A percentile compares a stretch with the other conserved stretches of the same genome.
Conservation (phyloP, 176 grass and related monocot genomes). For the Bothriochloa decipiens region DNA sequence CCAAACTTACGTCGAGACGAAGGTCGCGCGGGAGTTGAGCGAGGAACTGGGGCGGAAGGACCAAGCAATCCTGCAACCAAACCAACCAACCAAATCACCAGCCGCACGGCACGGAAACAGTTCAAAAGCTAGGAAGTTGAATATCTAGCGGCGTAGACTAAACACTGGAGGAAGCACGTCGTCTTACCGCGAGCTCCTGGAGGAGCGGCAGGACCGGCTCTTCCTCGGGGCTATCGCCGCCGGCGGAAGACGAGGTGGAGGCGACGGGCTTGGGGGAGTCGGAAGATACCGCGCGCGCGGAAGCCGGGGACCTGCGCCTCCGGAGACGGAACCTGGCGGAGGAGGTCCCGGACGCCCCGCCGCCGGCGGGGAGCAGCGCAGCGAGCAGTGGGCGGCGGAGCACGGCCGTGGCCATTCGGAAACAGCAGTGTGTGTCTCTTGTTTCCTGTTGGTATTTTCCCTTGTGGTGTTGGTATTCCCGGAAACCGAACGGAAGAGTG, state of each 20-base stretch:
- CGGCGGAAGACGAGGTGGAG: conserved; percentile 16
- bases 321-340: not conserved
- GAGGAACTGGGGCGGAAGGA: conserved; percentile 26
- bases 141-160: not conserved
- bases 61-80: conserved; percentile 28
- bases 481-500: not conserved
- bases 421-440: not conserved
- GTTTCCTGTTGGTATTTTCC: not conserved
- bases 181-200: conserved; percentile 62
- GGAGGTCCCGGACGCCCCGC: not conserved
- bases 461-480: not conserved
- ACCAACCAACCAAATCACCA: not conserved
- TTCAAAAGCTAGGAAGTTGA: not conserved
- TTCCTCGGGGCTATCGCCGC: conserved; percentile 15
- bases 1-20: conserved; percentile 62
- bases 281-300: not conserved
- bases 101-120: not conserved
- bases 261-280: conserved; percentile 32
- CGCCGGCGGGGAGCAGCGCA: conserved; percentile 6
- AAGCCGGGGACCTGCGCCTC: not conserved
- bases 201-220: conserved; percentile 54
- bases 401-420: conserved; percentile 62
- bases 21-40: conserved; percentile 60
- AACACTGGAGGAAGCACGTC: not conserved
- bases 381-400: conserved; percentile 40